Base-by-base conservation (phyloP, 176 grass and related monocot genomes). In the Phoenix dactylifera region DNA sequence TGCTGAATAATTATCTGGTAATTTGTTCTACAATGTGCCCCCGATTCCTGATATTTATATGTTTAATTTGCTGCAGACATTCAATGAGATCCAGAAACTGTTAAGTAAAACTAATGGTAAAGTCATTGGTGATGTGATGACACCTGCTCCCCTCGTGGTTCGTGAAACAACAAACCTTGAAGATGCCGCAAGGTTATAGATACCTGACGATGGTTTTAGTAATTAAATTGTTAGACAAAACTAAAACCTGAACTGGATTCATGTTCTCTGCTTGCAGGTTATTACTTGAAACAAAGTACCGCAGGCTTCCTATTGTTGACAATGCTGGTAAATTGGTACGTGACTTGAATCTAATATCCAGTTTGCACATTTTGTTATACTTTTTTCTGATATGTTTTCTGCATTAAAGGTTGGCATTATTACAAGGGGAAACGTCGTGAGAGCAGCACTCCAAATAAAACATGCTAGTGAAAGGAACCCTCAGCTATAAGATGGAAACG, bases 141-240 rank as follows among this genome's bases (percentile, higher is more conserved):
- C 93, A 1, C 62, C 76, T 55, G 68, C 75, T 22, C 93, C 87
- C 72, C 70, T 91, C 51, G 93, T 75, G 15, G 87, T 97, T 55
- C 84, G 81, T 64, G 63, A 85, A 85, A 85, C 76, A 75, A 97
- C 93, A 22, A 97, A 91, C 72, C 87, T 97, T 52, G 93, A 97
- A 61, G 93, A 81, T 80, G 93, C 87, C 50, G 71, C 87, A 65
- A 85, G 93, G 87, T 86, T 76, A 44, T 44, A 44, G 35, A 44
- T 44, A 3, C 1, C 1, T 9, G 35, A 44, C 35, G 9, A 9
- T 12, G 10, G 35, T 44, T 44, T 44, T 44, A 44, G 10, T 44
- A 14, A 44, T 44, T 44, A 44, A 12, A 39, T 39, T 39, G 32
- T 10, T 44, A 14, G 35, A 2, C 14, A 44, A 44, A 44, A 44